These are phyloP conservation scores for Phycomyces nitens DNA, from an alignment of 192 early-diverging fungal genomes.

Conservation along the genomic window DNA sequence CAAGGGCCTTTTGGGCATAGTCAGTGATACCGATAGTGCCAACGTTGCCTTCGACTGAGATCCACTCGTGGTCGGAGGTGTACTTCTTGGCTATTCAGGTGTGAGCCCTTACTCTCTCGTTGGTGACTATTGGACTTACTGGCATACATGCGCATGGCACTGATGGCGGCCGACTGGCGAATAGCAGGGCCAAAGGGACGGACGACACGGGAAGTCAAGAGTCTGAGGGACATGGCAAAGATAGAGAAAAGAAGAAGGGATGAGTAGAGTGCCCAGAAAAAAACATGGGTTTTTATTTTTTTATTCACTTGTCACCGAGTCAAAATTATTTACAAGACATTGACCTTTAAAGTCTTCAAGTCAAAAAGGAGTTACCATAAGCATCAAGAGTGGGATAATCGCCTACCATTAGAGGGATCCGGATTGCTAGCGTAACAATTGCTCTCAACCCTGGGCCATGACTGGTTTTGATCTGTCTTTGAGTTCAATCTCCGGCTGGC, in stretches of 20 bases:
- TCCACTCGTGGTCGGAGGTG: conserved; percentile 92
- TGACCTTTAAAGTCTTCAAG: not conserved
- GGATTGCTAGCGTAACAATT: too few species aligned
- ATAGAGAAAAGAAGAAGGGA: not conserved
- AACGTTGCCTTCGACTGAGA: conserved; percentile 65
- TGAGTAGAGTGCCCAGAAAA: not conserved
- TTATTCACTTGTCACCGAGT: conserved; percentile 22
- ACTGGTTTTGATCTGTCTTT: too few species aligned
- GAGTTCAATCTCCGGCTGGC: too few species aligned
- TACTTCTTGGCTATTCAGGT: conserved; percentile 57
- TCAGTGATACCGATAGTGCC: conserved; percentile 91
- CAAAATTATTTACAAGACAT: conserved; percentile 11
- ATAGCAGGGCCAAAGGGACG: conserved; percentile 12
- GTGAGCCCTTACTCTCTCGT: not conserved
- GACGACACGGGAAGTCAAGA: conserved; percentile 16
- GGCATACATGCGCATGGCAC: conserved; percentile 15
- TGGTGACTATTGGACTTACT: conserved; percentile 10
- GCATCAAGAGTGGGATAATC: too few species aligned
- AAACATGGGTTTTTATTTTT: conserved; percentile 2
- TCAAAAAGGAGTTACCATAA: too few species aligned
- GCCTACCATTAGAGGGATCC: too few species aligned
- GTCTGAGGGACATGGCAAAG: conserved; percentile 12
- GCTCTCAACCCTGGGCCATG: too few species aligned
- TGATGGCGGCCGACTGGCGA: conserved; percentile 3
- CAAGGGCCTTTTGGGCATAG: conserved; percentile 86